Evolutionary conservation across 140 eudicot genomes (phyloP), one percentile per base, ranked within the genome.

Genomic region (Ambrosia hybrid): DNA sequence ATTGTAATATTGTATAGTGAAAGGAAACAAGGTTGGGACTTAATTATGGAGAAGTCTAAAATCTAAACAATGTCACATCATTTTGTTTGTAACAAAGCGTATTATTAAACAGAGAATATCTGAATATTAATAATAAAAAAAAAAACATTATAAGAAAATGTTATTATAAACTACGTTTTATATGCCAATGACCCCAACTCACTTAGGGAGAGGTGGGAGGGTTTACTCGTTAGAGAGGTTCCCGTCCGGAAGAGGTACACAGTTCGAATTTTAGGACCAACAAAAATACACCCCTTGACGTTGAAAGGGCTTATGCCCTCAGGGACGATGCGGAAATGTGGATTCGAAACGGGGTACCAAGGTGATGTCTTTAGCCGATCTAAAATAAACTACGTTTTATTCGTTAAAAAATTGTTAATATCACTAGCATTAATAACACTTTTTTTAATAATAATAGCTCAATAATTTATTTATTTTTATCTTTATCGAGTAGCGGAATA

Each of bases 61-160:
- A 34, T 1, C 6, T 30, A 30, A 2, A 55, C 16, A 12, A 3
- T 46, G 61, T 75, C 68, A 55, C 56, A 75, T 75, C 67, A 75
- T 75, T 33, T 57, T 58, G 61, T 67, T 11, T 75, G 61, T 57
- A 67, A 58, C 45, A 67, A 66, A 12, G 67, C 38, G 52, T 11
- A 72, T 37, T 56, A 71, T 71, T 17, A 41, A 39, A 9, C 12
- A 10, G 4, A 2, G 5, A 3, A 34, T 39, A 37, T 13, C 8
- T 57, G 26, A 11, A 1, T 10, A 26, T 1, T 3, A 30, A 59
- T 13, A 49, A 4, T 0, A 41, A 41, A 3, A 21, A 49, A 4
- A 41, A 41, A 41, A 3, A 21, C 4, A 41, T 41, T 21, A 41
- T 41, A 41, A 8, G 4, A 8, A 48, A 48, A 48, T 11, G 9